phyloP scores from a whole-genome alignment of 495 filamentous ascomycete species.

The Massariosphaeria phaeospora region DNA sequence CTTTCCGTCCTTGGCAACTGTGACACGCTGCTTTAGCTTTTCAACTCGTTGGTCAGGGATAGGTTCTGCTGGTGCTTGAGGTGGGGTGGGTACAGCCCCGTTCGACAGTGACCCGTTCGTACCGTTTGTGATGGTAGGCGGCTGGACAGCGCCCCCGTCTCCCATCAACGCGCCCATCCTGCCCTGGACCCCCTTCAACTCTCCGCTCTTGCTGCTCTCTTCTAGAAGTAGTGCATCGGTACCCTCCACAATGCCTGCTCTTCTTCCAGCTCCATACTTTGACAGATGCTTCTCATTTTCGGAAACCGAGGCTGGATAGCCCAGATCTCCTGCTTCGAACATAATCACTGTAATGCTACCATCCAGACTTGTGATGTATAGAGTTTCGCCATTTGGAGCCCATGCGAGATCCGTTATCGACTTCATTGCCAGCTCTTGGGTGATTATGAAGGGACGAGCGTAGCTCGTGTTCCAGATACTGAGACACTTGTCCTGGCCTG shows the following conservation, averaged over 20 bases:
- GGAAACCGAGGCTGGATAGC: conserved; percentile 65
- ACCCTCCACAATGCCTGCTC: conserved; percentile 84
- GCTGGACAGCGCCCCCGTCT: conserved; percentile 45
- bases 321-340: conserved; percentile 69
- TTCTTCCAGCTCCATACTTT: conserved; percentile 83
- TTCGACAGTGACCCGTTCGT: conserved; percentile 40
- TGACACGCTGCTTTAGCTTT: conserved; percentile 80
- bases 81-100: conserved; percentile 26
- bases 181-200: conserved; percentile 81
- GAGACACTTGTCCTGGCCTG: conserved; percentile 90
- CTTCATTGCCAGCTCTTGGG: conserved; percentile 82
- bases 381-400: conserved; percentile 82
- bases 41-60: conserved; percentile 64
- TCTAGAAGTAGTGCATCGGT: conserved; percentile 81
- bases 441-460: conserved; percentile 79
- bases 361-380: conserved; percentile 83
- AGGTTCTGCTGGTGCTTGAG: conserved; percentile 39
- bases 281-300: conserved; percentile 90
- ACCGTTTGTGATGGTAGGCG: conserved; percentile 34
- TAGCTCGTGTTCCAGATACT: conserved; percentile 97
- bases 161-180: conserved; percentile 98
- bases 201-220: conserved; percentile 84
- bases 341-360: conserved; percentile 73
- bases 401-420: conserved; percentile 90
- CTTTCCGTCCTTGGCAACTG: conserved; percentile 93